Conservation (phyloP, 148 eudicot species). For the Nepenthes mirabilis region DNA sequence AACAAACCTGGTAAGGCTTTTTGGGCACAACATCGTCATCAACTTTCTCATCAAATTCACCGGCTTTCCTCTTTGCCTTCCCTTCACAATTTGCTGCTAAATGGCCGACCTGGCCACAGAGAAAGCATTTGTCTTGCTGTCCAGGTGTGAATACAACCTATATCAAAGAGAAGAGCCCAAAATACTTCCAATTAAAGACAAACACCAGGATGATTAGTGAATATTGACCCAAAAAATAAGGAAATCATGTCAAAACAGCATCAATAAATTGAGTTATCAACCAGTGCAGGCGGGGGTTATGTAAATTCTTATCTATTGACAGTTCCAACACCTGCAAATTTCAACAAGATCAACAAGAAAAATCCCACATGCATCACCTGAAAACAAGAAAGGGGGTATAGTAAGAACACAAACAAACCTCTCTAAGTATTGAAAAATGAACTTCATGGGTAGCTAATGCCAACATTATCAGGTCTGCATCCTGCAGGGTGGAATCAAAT, state of each 20-base stretch:
- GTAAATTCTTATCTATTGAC: neutral
- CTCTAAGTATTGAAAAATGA: constrained; percentile 93
- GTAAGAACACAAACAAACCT: constrained; percentile 24
- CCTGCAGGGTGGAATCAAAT: constrained; percentile 23
- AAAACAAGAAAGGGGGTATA: neutral
- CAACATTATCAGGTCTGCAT: constrained; percentile 89
- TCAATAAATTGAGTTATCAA: neutral
- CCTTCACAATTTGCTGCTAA: constrained; percentile 85
- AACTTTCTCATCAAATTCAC: constrained; percentile 85
- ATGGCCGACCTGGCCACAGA: constrained; percentile 96
- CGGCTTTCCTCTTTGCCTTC: constrained; percentile 86
- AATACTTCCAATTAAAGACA: neutral
- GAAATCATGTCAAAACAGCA: neutral
- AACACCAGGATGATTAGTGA: neutral
- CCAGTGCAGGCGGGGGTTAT: neutral
- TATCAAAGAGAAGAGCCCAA: neutral
- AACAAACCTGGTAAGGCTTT: constrained; percentile 81
- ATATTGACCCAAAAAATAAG: neutral
- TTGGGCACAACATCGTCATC: constrained; percentile 40
- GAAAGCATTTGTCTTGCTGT: constrained; percentile 86
- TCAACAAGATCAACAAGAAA: too few species aligned
- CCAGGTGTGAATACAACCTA: constrained; percentile 79
- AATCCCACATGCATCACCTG: neutral
- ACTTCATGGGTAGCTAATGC: constrained; percentile 95
- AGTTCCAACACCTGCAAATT: too few species aligned